Conservation (phyloP, 768 basidiomycete genomes). For the Boletus rufocinnamomeus region DNA sequence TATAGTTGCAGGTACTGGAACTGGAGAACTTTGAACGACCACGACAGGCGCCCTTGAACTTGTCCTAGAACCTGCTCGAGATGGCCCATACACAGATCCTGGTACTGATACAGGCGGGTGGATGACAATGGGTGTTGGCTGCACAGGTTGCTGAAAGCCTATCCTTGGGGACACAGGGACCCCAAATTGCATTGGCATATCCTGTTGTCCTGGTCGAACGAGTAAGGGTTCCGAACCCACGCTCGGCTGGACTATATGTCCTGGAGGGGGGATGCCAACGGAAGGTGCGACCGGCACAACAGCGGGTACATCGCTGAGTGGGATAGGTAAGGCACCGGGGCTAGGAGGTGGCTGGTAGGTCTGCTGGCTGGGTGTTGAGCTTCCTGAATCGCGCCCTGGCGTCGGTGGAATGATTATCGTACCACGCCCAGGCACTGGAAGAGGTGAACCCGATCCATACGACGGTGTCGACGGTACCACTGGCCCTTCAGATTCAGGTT, state of each 20-base stretch:
- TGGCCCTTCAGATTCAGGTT: slow-evolving; percentile 18
- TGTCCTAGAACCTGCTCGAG: slow-evolving; percentile 24
- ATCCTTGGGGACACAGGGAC: slow-evolving; percentile 8
- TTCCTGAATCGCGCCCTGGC: slow-evolving; percentile 15
- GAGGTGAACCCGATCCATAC: slow-evolving; percentile 14
- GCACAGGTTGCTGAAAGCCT: slow-evolving; percentile 4
- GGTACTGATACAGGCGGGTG: slow-evolving; percentile 17
- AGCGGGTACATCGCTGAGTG: slow-evolving; percentile 11
- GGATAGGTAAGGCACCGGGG: slow-evolving; percentile 20
- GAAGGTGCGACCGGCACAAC: slow-evolving; percentile 21
- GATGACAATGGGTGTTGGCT: slow-evolving; percentile 17
- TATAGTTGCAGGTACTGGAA: slow-evolving; percentile 22
- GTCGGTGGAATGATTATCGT: slow-evolving; percentile 19
- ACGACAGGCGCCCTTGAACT: slow-evolving; percentile 18
- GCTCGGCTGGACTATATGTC: slow-evolving; percentile 15
- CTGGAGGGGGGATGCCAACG: slow-evolving; percentile 26
- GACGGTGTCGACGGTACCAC: slow-evolving; percentile 28
- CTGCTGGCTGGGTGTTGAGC: slow-evolving; percentile 31
- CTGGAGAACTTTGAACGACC: slow-evolving; percentile 22
- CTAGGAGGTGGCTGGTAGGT: slow-evolving; percentile 19
- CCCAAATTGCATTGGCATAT: background rate
- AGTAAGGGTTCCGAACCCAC: background rate
- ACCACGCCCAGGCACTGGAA: slow-evolving; percentile 23
- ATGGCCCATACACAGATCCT: slow-evolving; percentile 9
- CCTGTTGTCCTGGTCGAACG: background rate